phyloP scores from a whole-genome alignment of 78 protist species.

The Chrysochromulina tobinii region DNA sequence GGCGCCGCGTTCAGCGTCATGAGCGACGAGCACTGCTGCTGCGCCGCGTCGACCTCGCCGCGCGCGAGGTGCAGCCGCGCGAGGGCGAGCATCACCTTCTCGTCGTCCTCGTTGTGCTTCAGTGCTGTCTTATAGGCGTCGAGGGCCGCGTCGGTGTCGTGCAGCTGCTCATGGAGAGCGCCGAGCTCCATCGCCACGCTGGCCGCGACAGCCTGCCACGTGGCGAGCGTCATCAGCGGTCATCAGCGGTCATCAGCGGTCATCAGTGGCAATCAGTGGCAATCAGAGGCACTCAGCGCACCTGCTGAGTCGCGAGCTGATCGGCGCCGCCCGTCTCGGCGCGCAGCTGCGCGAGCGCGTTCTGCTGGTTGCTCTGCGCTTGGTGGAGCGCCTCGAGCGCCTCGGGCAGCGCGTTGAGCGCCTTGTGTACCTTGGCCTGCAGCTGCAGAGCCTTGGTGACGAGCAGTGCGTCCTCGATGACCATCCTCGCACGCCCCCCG shows the following conservation, averaged over 20 bases:
- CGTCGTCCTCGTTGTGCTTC: constrained; percentile 34
- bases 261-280: no score
- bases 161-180: neutral
- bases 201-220: no score
- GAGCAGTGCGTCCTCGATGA: no score
- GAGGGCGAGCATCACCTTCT: constrained; percentile 53
- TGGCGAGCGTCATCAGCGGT: no score
- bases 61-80: constrained; percentile 47
- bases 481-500: no score
- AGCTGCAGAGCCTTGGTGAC: no score
- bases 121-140: constrained; percentile 57
- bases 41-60: constrained; percentile 60
- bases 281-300: no score
- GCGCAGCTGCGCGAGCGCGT: constrained; percentile 48
- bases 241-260: no score
- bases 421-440: neutral
- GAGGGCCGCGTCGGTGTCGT: constrained; percentile 32
- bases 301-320: no score
- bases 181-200: no score
- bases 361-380: neutral
- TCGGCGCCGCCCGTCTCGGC: neutral
- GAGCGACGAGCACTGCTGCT: constrained; percentile 42
- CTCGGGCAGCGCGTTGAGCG: constrained; percentile 36
- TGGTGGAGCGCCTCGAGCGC: neutral
- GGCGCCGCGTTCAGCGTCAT: constrained; percentile 45